These are phyloP conservation scores for Amaranthus hypochondriacus DNA, from an alignment of 148 eudicot genomes.

Conservation along the genomic window DNA sequence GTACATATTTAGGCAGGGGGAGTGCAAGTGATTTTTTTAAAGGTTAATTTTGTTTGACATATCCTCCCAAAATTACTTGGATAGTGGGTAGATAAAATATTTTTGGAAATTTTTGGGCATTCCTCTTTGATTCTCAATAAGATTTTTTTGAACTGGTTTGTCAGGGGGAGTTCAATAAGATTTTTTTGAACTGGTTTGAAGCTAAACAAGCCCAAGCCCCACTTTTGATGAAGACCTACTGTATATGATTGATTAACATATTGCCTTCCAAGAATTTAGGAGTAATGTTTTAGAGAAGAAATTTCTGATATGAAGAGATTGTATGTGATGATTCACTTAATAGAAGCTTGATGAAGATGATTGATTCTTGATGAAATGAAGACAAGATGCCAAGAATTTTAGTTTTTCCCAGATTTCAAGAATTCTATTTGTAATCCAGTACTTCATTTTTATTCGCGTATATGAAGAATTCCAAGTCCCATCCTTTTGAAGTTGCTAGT, in stretches of 20 bases:
- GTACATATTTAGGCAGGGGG: slow-evolving; percentile 1
- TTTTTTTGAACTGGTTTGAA: slow-evolving; percentile 74
- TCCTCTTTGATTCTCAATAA: slow-evolving; percentile 32
- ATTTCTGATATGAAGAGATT: slow-evolving; percentile 46
- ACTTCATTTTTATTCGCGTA: slow-evolving; percentile 36
- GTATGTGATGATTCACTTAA: slow-evolving; percentile 36
- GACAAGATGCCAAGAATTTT: slow-evolving; percentile 44
- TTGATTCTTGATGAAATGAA: slow-evolving; percentile 48
- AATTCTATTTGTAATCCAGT: slow-evolving; percentile 43
- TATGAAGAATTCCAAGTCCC: slow-evolving; percentile 38
- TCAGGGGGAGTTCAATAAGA: slow-evolving; percentile 55
- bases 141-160: slow-evolving; percentile 72
- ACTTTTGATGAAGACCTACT: slow-evolving; percentile 62
- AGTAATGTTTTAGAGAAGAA: slow-evolving; percentile 52
- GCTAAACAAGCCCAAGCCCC: slow-evolving; percentile 91
- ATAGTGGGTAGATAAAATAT: slow-evolving; percentile 5
- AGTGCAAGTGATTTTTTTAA: neutral
- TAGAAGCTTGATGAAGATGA: slow-evolving; percentile 63
- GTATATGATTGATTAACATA: slow-evolving; percentile 49
- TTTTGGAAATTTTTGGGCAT: slow-evolving; percentile 13
- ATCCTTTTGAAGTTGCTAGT: slow-evolving; percentile 57
- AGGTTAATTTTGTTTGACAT: neutral
- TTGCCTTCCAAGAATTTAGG: slow-evolving; percentile 52
- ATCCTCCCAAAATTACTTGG: neutral
- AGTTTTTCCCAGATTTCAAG: slow-evolving; percentile 47